phyloP scores from a whole-genome alignment of 257 asterid genomes.

The Solanum piurae region DNA sequence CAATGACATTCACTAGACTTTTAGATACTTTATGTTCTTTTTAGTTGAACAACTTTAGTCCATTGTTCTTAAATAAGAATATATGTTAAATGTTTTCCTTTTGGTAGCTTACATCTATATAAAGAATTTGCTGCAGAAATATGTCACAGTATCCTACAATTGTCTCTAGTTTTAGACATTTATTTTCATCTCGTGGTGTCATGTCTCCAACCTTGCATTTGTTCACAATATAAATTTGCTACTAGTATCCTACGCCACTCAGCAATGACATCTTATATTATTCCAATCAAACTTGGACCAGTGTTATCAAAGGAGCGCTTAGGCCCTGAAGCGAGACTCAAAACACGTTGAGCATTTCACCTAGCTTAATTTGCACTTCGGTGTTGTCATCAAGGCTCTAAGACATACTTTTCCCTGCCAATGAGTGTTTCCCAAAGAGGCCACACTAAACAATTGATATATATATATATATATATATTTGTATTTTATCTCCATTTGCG shows the following conservation, averaged over 20 bases:
- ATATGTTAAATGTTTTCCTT: background rate
- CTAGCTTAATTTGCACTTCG: background rate
- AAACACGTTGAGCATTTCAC: background rate
- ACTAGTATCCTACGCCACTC: background rate
- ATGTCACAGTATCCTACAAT: background rate
- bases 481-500: background rate
- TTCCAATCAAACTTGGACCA: background rate
- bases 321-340: background rate
- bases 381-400: background rate
- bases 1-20: background rate
- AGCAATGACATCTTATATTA: background rate
- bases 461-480: background rate
- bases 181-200: background rate
- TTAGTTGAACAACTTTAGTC: background rate
- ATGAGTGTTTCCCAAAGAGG: background rate
- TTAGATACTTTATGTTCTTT: background rate
- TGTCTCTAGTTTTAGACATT: background rate
- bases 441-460: background rate
- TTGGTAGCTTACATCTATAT: background rate
- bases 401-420: background rate
- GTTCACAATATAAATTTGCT: background rate
- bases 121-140: background rate
- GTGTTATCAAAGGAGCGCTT: background rate
- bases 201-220: background rate
- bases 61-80: background rate